phyloP scores from a whole-genome alignment of 352 stramenopile species.

The Phytophthora crassamura region DNA sequence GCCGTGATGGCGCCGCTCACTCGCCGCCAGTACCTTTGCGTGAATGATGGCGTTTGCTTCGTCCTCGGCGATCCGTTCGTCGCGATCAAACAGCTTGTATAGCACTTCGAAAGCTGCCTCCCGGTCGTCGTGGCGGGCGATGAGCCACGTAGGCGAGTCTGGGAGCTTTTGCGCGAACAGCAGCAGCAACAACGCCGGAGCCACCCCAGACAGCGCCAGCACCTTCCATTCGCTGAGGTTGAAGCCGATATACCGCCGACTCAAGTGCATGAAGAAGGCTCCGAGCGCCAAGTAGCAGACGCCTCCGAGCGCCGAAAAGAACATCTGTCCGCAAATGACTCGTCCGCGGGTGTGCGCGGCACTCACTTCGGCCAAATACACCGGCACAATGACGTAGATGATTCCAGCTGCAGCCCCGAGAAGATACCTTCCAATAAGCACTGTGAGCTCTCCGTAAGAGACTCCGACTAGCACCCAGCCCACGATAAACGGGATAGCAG shows the following conservation, averaged over 20 bases:
- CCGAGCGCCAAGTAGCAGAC: slow-evolving; percentile 64
- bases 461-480: slow-evolving; percentile 76
- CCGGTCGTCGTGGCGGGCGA: slow-evolving; percentile 74
- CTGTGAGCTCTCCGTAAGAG: slow-evolving; percentile 70
- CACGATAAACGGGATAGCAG: slow-evolving; percentile 73
- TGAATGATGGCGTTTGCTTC: slow-evolving; percentile 83
- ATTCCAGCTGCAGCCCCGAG: slow-evolving; percentile 64
- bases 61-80: slow-evolving; percentile 64
- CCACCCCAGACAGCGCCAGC: slow-evolving; percentile 57
- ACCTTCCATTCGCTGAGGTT: slow-evolving; percentile 87
- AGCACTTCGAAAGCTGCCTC: slow-evolving; percentile 71
- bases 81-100: slow-evolving; percentile 54
- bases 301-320: slow-evolving; percentile 47
- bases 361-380: slow-evolving; percentile 80
- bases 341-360: slow-evolving; percentile 65
- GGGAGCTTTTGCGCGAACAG: slow-evolving; percentile 72
- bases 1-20: slow-evolving; percentile 58
- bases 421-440: slow-evolving; percentile 71
- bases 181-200: slow-evolving; percentile 60
- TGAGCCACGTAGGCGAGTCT: slow-evolving; percentile 83
- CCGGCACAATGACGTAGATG: slow-evolving; percentile 64
- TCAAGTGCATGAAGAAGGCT: slow-evolving; percentile 67
- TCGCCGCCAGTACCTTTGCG: slow-evolving; percentile 62
- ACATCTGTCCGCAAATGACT: slow-evolving; percentile 51
- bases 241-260: slow-evolving; percentile 73